Base-by-base conservation (phyloP, 371 early-diverging fungal genomes). In the Mortierella sp. region DNA sequence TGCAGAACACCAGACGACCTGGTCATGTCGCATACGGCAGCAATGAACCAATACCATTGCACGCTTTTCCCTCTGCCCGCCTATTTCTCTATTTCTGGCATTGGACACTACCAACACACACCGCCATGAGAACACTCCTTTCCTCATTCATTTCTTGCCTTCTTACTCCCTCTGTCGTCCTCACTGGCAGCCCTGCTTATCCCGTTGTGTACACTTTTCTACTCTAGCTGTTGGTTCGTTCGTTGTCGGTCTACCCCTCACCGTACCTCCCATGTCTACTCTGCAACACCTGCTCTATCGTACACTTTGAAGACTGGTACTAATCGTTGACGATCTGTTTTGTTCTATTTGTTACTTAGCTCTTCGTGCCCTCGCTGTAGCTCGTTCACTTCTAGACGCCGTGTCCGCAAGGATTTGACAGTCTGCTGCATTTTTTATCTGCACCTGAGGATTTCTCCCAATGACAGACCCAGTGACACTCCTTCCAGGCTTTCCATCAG, bases 391-490 rank as follows among this genome's bases (percentile, higher is more conserved):
- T 24, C 23, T 34, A 31, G 42, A 46, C 46, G 52, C 55, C 61
- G 56, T 56, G 50, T 58, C 21, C 60, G 45, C 19, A 55, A 58
- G 63, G 70, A n/a, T 63, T 64, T 58, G 54, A 58, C 70, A 58
- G 58, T 54, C 56, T 30, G 41, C 45, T 41, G 14, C 31, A n/a
- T 30, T 12, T 14, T 8, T 42, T 30, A 38, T 48, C 27, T 34
- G 16, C 18, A 16, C 34, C 28, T 24, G 13, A 34, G 23, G n/a
- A 46, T 47, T 5, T n/a, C 14, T 10, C 34, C 27, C 28, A 34
- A 72, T 67, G 63, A 66, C 59, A 43, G 72, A 67, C 45, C 55
- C 57, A 47, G 18, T 61, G 47, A 54, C 59, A 50, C 73, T 54
- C 30, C 53, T 67, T 52, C 1, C 67, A 28, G 73, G 73, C 59